These are phyloP conservation scores for Sordariomycetes sp. DNA, from an alignment of 2,329 filamentous ascomycete genomes.

Conservation along the genomic window DNA sequence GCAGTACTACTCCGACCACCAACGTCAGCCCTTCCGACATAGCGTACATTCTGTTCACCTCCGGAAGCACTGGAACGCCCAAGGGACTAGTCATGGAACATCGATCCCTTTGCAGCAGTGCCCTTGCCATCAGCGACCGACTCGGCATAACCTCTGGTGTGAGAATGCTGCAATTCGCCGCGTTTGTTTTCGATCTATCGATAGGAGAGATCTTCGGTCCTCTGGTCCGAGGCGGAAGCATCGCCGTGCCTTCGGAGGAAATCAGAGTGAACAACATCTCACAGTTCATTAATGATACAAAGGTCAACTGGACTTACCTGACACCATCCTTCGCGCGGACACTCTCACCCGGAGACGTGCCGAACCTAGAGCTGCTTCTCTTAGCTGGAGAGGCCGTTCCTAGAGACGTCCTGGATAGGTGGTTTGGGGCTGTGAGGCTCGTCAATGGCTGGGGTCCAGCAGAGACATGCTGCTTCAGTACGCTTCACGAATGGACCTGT, in stretches of 20 bases:
- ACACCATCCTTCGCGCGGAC: slow-evolving; percentile 7
- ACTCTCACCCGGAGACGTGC: slow-evolving; percentile 4
- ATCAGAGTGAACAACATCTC: slow-evolving; percentile 1
- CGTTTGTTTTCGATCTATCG: slow-evolving; percentile 3
- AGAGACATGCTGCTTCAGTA: slow-evolving; percentile 2
- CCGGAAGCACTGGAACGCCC: slow-evolving; percentile 13
- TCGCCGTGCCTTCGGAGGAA: slow-evolving; percentile 4
- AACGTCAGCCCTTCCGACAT: background rate
- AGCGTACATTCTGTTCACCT: slow-evolving; percentile 12
- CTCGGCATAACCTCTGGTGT: slow-evolving; percentile 13
- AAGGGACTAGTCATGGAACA: slow-evolving; percentile 13
- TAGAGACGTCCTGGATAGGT: slow-evolving; percentile 1
- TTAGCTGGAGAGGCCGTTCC: slow-evolving; percentile 6
- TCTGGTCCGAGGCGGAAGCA: slow-evolving; percentile 1
- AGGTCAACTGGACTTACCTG: slow-evolving; percentile 5
- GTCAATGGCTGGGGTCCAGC: slow-evolving; percentile 2
- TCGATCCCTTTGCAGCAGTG: slow-evolving; percentile 9
- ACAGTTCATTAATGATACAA: slow-evolving; percentile 1
- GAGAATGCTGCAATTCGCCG: slow-evolving; percentile 6
- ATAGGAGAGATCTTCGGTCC: slow-evolving; percentile 3
- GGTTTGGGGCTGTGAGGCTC: slow-evolving; percentile 4
- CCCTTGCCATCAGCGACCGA: slow-evolving; percentile 7
- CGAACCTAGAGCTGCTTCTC: slow-evolving; percentile 3
- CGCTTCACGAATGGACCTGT: slow-evolving; percentile 3
- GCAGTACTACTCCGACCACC: no score